phyloP scores from a whole-genome alignment of 2,329 filamentous ascomycete species.

The Sarocladiaceae sp. region DNA sequence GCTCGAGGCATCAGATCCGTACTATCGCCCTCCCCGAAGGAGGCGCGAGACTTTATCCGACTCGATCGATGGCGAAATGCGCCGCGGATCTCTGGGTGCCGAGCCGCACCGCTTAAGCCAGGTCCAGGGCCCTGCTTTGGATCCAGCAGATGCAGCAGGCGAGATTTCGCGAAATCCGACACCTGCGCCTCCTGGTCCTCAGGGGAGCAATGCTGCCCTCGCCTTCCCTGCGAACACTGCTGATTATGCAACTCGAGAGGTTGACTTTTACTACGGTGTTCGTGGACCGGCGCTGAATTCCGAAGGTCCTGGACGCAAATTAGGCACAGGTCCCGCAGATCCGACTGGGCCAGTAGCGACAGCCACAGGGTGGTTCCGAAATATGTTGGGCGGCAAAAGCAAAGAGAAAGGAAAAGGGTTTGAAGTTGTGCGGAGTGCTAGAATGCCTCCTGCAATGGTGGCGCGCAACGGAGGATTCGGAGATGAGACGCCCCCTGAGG shows the following conservation, averaged over 20 bases:
- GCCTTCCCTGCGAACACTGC: constrained; percentile 55
- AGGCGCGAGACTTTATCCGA: constrained; percentile 57
- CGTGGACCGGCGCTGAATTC: constrained; percentile 83
- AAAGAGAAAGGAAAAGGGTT: constrained; percentile 97
- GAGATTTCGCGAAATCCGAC: constrained; percentile 40
- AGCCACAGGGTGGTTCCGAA: constrained; percentile 84
- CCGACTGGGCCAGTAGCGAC: constrained; percentile 88
- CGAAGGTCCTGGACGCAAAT: constrained; percentile 72
- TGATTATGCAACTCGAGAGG: constrained; percentile 91
- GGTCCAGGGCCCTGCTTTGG: constrained; percentile 24
- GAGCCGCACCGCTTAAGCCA: constrained; percentile 36
- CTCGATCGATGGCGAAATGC: constrained; percentile 25
- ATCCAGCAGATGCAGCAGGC: constrained; percentile 28
- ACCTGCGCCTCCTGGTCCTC: constrained; percentile 31
- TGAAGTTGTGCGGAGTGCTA: constrained; percentile 86
- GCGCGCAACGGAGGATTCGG: constrained; percentile 50
- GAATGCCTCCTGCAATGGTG: constrained; percentile 73
- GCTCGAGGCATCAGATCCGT: constrained; percentile 65
- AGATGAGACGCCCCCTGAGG: constrained; percentile 63
- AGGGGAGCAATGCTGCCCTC: constrained; percentile 20
- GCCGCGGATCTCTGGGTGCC: constrained; percentile 22
- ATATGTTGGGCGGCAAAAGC: constrained; percentile 74
- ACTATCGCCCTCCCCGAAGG: constrained; percentile 79
- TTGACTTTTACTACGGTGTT: constrained; percentile 95
- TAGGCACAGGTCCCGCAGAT: constrained; percentile 92